Evolutionary conservation across 257 asterid genomes (phyloP).

Genomic region (Solanum virginianum): DNA sequence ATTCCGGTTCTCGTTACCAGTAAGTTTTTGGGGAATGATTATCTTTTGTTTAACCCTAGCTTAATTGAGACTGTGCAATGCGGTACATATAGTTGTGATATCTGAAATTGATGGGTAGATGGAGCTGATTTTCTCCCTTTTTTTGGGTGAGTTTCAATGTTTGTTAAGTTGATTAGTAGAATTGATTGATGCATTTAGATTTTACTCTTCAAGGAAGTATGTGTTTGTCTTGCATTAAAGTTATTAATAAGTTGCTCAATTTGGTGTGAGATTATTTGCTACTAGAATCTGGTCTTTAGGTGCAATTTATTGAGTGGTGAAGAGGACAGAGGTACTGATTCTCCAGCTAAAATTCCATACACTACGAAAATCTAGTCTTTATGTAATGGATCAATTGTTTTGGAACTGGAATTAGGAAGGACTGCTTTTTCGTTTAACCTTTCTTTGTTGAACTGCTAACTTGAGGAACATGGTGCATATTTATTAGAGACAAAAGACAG

Average conservation of each 20-base stretch:
- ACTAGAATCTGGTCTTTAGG: not conserved
- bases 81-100: not conserved
- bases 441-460: not conserved
- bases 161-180: not conserved
- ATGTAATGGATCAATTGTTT: not conserved
- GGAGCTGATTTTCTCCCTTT: not conserved
- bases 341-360: not conserved
- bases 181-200: not conserved
- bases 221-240: not conserved
- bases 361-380: not conserved
- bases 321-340: not conserved
- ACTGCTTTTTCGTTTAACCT: too few species aligned
- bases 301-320: not conserved
- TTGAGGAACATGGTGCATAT: not conserved
- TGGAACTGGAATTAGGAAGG: not conserved
- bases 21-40: constrained; percentile 14
- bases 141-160: not conserved
- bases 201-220: not conserved
- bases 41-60: not conserved
- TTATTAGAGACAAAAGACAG: not conserved
- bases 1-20: constrained; percentile 71
- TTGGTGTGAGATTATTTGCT: not conserved
- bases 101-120: not conserved
- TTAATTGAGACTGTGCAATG: not conserved
- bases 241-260: not conserved